phyloP scores from a whole-genome alignment of 352 stramenopile species.

The Globisporangium barbulae region DNA sequence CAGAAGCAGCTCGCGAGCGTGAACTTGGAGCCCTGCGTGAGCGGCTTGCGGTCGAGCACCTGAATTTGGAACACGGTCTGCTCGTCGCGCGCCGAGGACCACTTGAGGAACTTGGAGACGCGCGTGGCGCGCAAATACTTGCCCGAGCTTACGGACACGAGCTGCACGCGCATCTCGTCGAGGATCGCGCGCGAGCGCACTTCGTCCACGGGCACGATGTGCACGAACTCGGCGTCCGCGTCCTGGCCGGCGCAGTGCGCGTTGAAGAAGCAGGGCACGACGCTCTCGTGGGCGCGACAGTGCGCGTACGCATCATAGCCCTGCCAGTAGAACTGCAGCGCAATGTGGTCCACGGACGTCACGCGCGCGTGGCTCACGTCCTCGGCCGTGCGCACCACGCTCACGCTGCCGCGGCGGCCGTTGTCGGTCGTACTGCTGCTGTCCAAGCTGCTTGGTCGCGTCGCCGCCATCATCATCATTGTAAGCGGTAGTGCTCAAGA shows the following conservation, averaged over 20 bases:
- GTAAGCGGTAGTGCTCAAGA: neutral
- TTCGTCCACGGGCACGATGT: slow-evolving; percentile 50
- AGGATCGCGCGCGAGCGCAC: slow-evolving; percentile 53
- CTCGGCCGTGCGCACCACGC: slow-evolving; percentile 18
- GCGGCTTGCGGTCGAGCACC: slow-evolving; percentile 46
- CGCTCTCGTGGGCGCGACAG: slow-evolving; percentile 43
- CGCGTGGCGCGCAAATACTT: slow-evolving; percentile 60
- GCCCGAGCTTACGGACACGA: slow-evolving; percentile 42
- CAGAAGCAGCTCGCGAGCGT: slow-evolving; percentile 59
- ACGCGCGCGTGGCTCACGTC: slow-evolving; percentile 18
- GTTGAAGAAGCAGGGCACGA: slow-evolving; percentile 58
- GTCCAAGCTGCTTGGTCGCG: neutral
- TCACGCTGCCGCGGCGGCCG: slow-evolving; percentile 2
- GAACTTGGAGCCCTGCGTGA: slow-evolving; percentile 48
- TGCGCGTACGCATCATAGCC: slow-evolving; percentile 59
- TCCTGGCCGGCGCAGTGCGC: slow-evolving; percentile 32
- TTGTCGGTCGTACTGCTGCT: neutral
- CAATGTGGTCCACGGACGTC: slow-evolving; percentile 48
- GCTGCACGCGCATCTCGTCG: slow-evolving; percentile 57
- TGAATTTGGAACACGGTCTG: slow-evolving; percentile 65
- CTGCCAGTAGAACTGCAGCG: slow-evolving; percentile 69
- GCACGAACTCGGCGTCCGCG: slow-evolving; percentile 48
- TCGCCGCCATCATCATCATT: slow-evolving; percentile 4
- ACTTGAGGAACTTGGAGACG: slow-evolving; percentile 68
- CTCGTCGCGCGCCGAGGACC: slow-evolving; percentile 50